Evolutionary conservation across 1,139 yeast species (phyloP).

Genomic region (Pneumocystis jirovecii): DNA sequence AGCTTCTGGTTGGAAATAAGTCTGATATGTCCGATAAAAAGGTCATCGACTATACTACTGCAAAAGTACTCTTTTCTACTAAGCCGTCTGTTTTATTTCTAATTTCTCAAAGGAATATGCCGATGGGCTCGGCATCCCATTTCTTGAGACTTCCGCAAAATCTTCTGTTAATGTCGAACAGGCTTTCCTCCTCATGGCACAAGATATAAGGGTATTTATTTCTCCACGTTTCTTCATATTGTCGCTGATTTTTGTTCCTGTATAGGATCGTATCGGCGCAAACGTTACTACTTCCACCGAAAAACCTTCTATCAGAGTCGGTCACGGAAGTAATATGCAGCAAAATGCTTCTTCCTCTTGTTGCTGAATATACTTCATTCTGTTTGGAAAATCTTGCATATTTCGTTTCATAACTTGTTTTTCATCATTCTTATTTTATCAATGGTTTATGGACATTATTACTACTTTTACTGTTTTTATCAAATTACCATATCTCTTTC

Average conservation of each 20-base stretch:
- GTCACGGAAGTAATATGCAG: slow-evolving; percentile 71
- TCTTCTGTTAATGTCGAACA: slow-evolving; percentile 94
- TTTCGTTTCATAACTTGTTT: not conserved
- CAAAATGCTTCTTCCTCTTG: slow-evolving; percentile 56
- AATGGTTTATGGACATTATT: not conserved
- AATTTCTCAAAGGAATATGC: slow-evolving; percentile 52
- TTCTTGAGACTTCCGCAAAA: slow-evolving; percentile 91
- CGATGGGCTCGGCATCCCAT: slow-evolving; percentile 87
- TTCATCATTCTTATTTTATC: not conserved
- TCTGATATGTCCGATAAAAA: slow-evolving; percentile 88
- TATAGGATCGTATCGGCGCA: slow-evolving; percentile 59
- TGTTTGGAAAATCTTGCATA: not conserved
- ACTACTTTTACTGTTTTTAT: not conserved
- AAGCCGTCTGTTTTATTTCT: not conserved
- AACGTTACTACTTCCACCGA: slow-evolving; percentile 38
- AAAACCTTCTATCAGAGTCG: slow-evolving; percentile 66
- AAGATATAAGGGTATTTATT: slow-evolving; percentile 62
- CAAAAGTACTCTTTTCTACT: slow-evolving; percentile 32
- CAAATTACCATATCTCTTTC: not conserved
- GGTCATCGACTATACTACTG: slow-evolving; percentile 90
- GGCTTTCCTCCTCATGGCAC: slow-evolving; percentile 96
- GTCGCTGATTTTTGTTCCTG: not conserved
- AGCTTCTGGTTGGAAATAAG: slow-evolving; percentile 90
- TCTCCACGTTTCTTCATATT: not conserved
- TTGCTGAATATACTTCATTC: slow-evolving; percentile 36